Base-by-base conservation (phyloP, 805 yeast species). In the Saturnispora gosingensis region DNA sequence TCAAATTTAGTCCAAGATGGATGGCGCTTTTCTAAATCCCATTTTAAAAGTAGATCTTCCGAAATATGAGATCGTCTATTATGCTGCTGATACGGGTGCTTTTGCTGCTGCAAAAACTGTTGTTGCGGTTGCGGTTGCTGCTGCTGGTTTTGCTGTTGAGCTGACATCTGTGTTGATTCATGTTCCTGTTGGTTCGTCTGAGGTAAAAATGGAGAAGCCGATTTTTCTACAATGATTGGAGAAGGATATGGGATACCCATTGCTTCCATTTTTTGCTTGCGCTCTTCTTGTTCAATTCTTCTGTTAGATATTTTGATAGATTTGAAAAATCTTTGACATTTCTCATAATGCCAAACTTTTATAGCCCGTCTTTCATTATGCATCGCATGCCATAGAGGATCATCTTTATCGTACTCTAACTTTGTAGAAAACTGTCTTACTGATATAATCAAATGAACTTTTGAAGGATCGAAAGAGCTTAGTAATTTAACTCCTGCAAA, bases 301-400 rank as follows among this genome's bases (percentile, higher is more conserved):
- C 72, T 57, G 61, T 72, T 59, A 46, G 70, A 50, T 62, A 73
- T 49, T 72, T 78, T 67, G 55, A 78, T 65, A 56, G 76, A 73
- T 57, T 75, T 76, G 60, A 78, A 72, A 54, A 78, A 78, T 43
- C 82, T 63, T 56, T 76, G 74, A 22, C 78, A 80, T 62, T 78
- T 78, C 53, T 77, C 81, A 56, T 71, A 76, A 61, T 75, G 79
- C 83, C 83, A 78, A 22, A 78, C 82, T 59, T 78, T 78, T 52
- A 77, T 76, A 28, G 39, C 38, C 39, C 52, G 44, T 54, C 74
- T 72, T 43, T 71, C 66, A 18, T 66, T 63, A 39, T 67, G 63
- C 18, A 76, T 80, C 13, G 48, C 48, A 54, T 72, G 70, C 51
- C 72, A 67, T 58, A 76, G 78, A 5, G 74, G 72, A 60, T 78